Evolutionary conservation across 805 yeast species (phyloP), one percentile per base, ranked within the genome.

Genomic region (Metschnikowia matae): DNA sequence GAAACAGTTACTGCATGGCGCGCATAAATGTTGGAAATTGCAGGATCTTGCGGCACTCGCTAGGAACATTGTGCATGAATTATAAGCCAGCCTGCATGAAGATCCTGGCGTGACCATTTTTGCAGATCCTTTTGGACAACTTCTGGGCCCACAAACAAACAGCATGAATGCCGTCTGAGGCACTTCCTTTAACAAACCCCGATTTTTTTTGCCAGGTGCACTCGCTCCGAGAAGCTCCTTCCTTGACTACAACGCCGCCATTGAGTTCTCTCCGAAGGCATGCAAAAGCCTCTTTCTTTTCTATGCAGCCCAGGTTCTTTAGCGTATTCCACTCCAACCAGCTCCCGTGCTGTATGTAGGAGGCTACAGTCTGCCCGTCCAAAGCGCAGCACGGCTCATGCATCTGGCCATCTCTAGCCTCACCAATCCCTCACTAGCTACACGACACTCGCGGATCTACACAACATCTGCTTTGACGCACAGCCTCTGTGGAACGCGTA

Each of bases 1-100:
- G 32, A 31, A 31, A 31, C 44, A n/a, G 6, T 8, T 8, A 20
- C 36, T 33, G 45, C 37, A 42, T 33, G 38, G 11, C 38, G 38
- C 45, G 45, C 45, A 38, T 42, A 42, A 32, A 42, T 42, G 31
- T 33, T 42, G 34, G 32, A 21, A 17, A 15, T 8, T 8, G 45
- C 45, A 42, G 45, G 38, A 42, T 42, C 45, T 42, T 42, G 45
- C 45, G 38, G 45, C 37, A n/a, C 45, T 42, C 45, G 45, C 45
- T 42, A 42, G 34, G 32, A 13, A 17, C 38, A 20, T n/a, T 11
- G 18, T 33, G 45, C 45, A 42, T 42, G 29, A 42, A 42, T 20
- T 20, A 42, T 42, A 20, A 42, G 45, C 45, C 38, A n/a, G 31
- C 45, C 45, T 42, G 45, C 45, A 42, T 42, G 45, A n/a, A 14